Evolutionary conservation across 2,329 filamentous ascomycete genomes (phyloP).

Genomic region (Pestalotiopsis sp.): DNA sequence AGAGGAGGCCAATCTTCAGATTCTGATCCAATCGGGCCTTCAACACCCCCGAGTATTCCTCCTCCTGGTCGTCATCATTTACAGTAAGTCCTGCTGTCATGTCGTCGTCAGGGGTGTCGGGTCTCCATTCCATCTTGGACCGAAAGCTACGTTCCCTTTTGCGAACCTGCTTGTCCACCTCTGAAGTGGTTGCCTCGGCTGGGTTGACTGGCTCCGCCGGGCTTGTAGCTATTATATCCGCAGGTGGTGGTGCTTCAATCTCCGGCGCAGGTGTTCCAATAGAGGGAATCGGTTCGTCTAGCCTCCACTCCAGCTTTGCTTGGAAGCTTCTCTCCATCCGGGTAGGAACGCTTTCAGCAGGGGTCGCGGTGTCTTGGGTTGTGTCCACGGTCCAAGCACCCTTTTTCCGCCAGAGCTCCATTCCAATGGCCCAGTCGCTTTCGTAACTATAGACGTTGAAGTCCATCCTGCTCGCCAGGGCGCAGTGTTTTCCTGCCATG

Average conservation of each 20-base stretch:
- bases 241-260: slow-evolving; percentile 12
- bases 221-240: slow-evolving; percentile 8
- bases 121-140: slow-evolving; percentile 55
- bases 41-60: slow-evolving; percentile 81
- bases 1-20: slow-evolving; percentile 81
- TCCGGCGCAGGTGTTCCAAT: slow-evolving; percentile 16
- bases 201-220: slow-evolving; percentile 14
- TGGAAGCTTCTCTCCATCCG: slow-evolving; percentile 45
- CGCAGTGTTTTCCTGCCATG: slow-evolving; percentile 79
- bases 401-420: slow-evolving; percentile 85
- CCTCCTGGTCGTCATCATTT: slow-evolving; percentile 37
- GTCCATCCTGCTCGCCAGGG: slow-evolving; percentile 87
- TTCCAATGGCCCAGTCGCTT: slow-evolving; percentile 87
- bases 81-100: slow-evolving; percentile 26
- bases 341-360: slow-evolving; percentile 22
- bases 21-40: slow-evolving; percentile 91
- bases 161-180: background rate
- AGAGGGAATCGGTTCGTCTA: slow-evolving; percentile 39
- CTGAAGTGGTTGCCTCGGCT: slow-evolving; percentile 7
- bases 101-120: slow-evolving; percentile 44
- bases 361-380: slow-evolving; percentile 27
- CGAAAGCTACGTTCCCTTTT: slow-evolving; percentile 49
- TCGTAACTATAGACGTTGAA: slow-evolving; percentile 99
- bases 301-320: slow-evolving; percentile 52
- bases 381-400: slow-evolving; percentile 41